Evolutionary conservation across 305 asterid species (phyloP).

Genomic region (Ruellia speciosa): DNA sequence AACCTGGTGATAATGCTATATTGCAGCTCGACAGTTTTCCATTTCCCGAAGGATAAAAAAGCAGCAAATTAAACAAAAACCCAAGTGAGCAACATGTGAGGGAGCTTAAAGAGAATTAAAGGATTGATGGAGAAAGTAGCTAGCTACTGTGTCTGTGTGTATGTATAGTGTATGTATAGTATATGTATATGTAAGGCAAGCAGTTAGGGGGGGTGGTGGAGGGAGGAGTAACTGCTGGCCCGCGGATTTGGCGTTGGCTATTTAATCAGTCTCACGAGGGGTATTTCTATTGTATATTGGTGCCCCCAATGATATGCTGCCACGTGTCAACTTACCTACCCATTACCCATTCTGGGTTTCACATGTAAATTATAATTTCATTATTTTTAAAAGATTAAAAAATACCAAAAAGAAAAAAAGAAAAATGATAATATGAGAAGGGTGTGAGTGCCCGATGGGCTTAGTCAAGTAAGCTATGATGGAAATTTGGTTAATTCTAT

Average conservation of each 20-base stretch:
- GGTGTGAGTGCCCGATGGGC: too few relatives aligned
- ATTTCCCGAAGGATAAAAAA: background rate
- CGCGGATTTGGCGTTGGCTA: constrained; percentile 58
- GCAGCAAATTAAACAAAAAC: background rate
- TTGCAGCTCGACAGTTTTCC: background rate
- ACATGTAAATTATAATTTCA: too few relatives aligned
- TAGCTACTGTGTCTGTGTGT: too few relatives aligned
- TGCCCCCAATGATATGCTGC: constrained; percentile 18
- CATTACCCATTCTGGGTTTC: too few relatives aligned
- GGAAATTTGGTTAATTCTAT: too few relatives aligned
- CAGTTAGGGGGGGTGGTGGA: constrained; percentile 1
- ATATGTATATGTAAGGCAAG: background rate
- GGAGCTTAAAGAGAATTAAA: constrained; percentile 23
- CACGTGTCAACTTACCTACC: constrained; percentile 19
- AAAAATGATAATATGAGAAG: too few relatives aligned
- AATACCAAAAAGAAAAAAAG: too few relatives aligned
- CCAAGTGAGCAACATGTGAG: constrained; percentile 31
- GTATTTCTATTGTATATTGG: constrained; percentile 22
- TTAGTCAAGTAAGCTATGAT: too few relatives aligned
- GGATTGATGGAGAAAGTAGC: constrained; percentile 11
- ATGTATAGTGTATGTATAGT: background rate
- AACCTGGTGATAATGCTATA: background rate
- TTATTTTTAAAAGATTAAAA: too few relatives aligned
- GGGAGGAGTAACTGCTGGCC: constrained; percentile 31
- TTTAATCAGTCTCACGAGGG: constrained; percentile 74